A percentile compares a stretch with the other conserved stretches of the same genome.
Conservation (phyloP, 2,329 filamentous ascomycete genomes). For the Alternaria brassicicola region DNA sequence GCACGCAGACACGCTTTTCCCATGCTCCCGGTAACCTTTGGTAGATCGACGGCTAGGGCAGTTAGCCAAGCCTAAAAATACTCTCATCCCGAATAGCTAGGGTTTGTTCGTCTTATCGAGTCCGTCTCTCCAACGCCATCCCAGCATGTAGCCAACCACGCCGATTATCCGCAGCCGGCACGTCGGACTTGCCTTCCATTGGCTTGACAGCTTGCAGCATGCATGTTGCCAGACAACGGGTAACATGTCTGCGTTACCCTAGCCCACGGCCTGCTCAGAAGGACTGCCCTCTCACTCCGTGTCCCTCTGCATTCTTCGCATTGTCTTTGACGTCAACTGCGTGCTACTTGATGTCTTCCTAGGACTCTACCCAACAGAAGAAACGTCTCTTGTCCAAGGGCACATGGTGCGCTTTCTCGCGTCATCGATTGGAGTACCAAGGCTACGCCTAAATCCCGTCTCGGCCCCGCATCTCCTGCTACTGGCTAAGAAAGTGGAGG, state of each 20-base stretch:
- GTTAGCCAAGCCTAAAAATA: constrained; percentile 23
- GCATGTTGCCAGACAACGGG: constrained; percentile 21
- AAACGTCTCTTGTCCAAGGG: neutral
- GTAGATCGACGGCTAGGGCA: constrained; percentile 10
- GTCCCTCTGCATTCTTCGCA: constrained; percentile 4
- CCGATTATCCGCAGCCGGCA: constrained; percentile 19
- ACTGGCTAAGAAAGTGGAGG: constrained; percentile 23
- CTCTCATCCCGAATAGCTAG: constrained; percentile 19
- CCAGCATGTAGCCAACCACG: constrained; percentile 28
- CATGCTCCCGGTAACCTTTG: constrained; percentile 14
- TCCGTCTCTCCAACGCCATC: constrained; percentile 15
- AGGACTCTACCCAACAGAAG: neutral
- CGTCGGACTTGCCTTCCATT: constrained; percentile 27
- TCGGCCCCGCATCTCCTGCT: constrained; percentile 40
- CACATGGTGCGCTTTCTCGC: constrained; percentile 16
- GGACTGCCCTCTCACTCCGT: constrained; percentile 9
- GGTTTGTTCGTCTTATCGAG: constrained; percentile 26
- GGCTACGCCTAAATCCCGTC: constrained; percentile 26
- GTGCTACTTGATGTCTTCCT: neutral
- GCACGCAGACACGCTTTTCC: neutral
- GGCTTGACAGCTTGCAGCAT: constrained; percentile 26
- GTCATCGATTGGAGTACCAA: constrained; percentile 30
- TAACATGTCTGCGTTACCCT: constrained; percentile 29
- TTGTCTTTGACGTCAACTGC: neutral
- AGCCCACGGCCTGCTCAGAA: constrained; percentile 10